Conservation (phyloP, 2,329 filamentous ascomycete genomes). For the Purpureocillium takamizusanense region DNA sequence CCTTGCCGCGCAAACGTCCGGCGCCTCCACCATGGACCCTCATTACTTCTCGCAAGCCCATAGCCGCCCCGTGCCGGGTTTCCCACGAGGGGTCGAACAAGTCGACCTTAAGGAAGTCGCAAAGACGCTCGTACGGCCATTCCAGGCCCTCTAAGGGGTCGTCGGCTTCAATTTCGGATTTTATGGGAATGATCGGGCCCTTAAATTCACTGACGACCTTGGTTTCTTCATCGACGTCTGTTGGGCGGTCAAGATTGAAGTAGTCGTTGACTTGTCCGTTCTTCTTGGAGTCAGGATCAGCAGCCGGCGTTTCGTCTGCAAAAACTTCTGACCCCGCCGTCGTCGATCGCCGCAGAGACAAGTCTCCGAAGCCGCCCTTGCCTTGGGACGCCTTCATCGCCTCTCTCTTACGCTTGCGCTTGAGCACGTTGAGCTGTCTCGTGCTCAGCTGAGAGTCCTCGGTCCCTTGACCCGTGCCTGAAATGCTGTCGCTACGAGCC, state of each 20-base stretch:
- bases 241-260: slow-evolving; percentile 75
- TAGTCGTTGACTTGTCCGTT: slow-evolving; percentile 69
- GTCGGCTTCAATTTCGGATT: slow-evolving; percentile 75
- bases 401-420: slow-evolving; percentile 86
- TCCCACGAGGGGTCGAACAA: slow-evolving; percentile 94
- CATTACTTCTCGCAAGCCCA: slow-evolving; percentile 86
- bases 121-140: slow-evolving; percentile 92
- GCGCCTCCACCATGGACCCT: slow-evolving; percentile 87
- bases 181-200: slow-evolving; percentile 69
- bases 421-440: slow-evolving; percentile 86
- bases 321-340: slow-evolving; percentile 53
- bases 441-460: slow-evolving; percentile 76
- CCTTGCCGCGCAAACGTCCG: slow-evolving; percentile 65
- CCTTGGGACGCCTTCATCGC: slow-evolving; percentile 77
- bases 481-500: slow-evolving; percentile 24
- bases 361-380: slow-evolving; percentile 82
- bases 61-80: slow-evolving; percentile 88
- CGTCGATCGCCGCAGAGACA: slow-evolving; percentile 59
- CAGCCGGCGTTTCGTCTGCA: slow-evolving; percentile 48
- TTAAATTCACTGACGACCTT: slow-evolving; percentile 97
- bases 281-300: slow-evolving; percentile 44
- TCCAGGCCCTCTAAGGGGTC: slow-evolving; percentile 68
- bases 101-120: slow-evolving; percentile 88
- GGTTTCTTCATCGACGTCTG: slow-evolving; percentile 74
- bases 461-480: slow-evolving; percentile 28